These are phyloP conservation scores for Phytophthora kernoviae DNA, from an alignment of 352 stramenopile species.

Conservation along the genomic window DNA sequence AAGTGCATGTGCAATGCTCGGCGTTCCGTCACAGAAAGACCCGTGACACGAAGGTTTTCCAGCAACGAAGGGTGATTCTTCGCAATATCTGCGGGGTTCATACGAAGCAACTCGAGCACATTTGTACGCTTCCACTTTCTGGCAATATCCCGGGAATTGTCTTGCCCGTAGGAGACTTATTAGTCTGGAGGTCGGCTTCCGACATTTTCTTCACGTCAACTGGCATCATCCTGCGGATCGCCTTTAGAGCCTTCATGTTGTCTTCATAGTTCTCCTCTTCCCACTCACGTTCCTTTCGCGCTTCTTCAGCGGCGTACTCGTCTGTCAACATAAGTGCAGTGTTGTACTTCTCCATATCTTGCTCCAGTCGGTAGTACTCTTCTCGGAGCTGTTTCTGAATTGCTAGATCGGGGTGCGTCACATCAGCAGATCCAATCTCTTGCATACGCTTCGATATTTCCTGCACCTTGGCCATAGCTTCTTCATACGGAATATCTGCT, in stretches of 20 bases:
- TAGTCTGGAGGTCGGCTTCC: constrained; percentile 80
- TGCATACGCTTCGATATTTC: constrained; percentile 91
- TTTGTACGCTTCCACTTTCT: constrained; percentile 94
- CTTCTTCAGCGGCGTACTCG: constrained; percentile 91
- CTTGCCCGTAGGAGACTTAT: constrained; percentile 75
- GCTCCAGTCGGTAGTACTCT: constrained; percentile 93
- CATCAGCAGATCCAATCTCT: constrained; percentile 92
- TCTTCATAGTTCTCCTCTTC: constrained; percentile 89
- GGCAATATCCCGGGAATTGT: constrained; percentile 80
- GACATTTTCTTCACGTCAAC: constrained; percentile 92
- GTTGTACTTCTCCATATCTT: constrained; percentile 96
- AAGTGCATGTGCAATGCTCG: constrained; percentile 90
- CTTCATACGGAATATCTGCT: constrained; percentile 93
- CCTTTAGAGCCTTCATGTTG: constrained; percentile 89
- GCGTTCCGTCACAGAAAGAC: constrained; percentile 90
- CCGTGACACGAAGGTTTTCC: constrained; percentile 91
- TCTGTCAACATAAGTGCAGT: constrained; percentile 92
- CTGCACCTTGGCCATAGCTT: constrained; percentile 90
- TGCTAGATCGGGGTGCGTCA: constrained; percentile 77
- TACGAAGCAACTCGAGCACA: constrained; percentile 88
- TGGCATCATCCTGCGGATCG: constrained; percentile 91
- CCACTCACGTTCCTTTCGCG: constrained; percentile 91
- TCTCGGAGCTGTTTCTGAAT: constrained; percentile 89
- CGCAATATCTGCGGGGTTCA: constrained; percentile 87
- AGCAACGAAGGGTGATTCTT: constrained; percentile 90